Conservation (phyloP, 1,284 basidiomycete genomes). For the Melampsora americana region DNA sequence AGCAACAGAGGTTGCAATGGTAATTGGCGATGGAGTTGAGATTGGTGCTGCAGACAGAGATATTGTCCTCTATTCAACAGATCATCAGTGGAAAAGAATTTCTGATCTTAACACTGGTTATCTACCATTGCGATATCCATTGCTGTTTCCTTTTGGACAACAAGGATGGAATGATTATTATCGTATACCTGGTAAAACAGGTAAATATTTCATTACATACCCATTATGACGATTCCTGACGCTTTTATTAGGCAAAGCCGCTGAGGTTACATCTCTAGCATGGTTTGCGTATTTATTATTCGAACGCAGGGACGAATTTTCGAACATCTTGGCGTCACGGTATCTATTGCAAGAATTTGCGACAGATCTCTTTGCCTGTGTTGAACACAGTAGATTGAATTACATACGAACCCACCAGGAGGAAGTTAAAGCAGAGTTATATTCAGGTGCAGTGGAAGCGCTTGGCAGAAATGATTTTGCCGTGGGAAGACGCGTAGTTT, state of each 20-base stretch:
- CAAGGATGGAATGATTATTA: not conserved
- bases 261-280: not conserved
- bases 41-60: not conserved
- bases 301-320: not conserved
- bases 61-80: not conserved
- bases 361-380: not conserved
- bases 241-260: not conserved
- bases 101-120: not conserved
- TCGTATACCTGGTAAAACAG: not conserved
- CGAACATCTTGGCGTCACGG: not conserved
- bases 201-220: not conserved
- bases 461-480: not conserved
- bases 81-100: too few relatives aligned
- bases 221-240: not conserved
- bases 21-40: not conserved
- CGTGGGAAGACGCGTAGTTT: not conserved
- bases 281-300: not conserved
- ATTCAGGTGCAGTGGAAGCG: not conserved
- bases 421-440: too few relatives aligned
- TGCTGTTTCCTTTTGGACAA: constrained; percentile 11
- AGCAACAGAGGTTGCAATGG: not conserved
- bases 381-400: not conserved
- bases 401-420: constrained; percentile 3
- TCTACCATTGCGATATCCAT: not conserved
- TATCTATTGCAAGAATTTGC: too few relatives aligned